These are phyloP conservation scores for Boletus insuetus DNA, from an alignment of 768 basidiomycete species.

Conservation along the genomic window DNA sequence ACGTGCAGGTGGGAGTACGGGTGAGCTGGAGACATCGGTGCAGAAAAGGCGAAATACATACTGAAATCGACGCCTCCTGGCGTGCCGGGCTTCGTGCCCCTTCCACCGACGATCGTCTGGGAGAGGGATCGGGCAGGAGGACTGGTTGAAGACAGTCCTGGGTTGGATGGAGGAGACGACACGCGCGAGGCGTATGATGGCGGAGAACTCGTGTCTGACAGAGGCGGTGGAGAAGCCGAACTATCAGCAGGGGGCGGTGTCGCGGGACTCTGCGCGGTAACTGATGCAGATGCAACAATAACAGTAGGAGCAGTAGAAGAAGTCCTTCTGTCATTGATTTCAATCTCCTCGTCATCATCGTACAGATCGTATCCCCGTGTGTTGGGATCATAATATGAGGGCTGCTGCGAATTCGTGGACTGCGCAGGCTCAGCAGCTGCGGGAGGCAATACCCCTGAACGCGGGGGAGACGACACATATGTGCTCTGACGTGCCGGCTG, in stretches of 20 bases:
- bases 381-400: slow-evolving; percentile 39
- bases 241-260: background rate
- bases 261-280: background rate
- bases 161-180: background rate
- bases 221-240: background rate
- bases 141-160: background rate
- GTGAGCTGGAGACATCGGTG: background rate
- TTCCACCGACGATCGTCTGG: slow-evolving; percentile 2
- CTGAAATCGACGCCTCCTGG: slow-evolving; percentile 32
- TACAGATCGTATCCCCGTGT: slow-evolving; percentile 29
- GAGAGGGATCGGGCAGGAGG: slow-evolving; percentile 9
- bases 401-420: slow-evolving; percentile 10
- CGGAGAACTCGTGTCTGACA: background rate
- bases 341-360: slow-evolving; percentile 13
- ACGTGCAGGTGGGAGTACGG: background rate
- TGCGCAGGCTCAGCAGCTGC: background rate
- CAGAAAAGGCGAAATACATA: slow-evolving; percentile 9
- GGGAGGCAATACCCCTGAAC: slow-evolving; percentile 5
- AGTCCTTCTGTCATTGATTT: slow-evolving; percentile 4
- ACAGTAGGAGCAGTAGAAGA: background rate
- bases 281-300: background rate
- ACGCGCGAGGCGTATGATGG: slow-evolving; percentile 6
- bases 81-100: slow-evolving; percentile 13
- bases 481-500: slow-evolving; percentile 6
- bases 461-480: slow-evolving; percentile 11